Evolutionary conservation across 495 filamentous ascomycete genomes (phyloP).

Genomic region (Penicillium cinerascens): DNA sequence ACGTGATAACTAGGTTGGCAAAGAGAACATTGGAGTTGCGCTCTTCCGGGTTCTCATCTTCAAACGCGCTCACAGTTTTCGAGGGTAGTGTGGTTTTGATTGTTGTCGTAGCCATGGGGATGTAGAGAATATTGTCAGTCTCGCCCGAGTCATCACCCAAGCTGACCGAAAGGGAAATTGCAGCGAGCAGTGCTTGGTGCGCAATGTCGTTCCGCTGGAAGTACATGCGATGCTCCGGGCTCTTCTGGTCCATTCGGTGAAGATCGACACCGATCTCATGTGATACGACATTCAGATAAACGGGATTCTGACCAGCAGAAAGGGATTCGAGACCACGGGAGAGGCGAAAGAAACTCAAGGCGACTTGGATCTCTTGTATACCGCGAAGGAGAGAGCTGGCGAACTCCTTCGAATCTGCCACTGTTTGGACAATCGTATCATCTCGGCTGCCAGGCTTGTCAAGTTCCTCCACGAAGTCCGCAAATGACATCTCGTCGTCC

Average conservation of each 20-base stretch:
- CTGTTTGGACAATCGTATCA: constrained; percentile 73
- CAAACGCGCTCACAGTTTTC: constrained; percentile 80
- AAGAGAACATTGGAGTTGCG: constrained; percentile 95
- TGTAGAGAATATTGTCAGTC: constrained; percentile 82
- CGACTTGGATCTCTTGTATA: constrained; percentile 94
- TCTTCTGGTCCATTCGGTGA: constrained; percentile 88
- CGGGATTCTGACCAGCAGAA: constrained; percentile 59
- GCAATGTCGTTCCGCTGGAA: constrained; percentile 90
- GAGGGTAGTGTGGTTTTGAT: constrained; percentile 92
- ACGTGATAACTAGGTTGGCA: constrained; percentile 92
- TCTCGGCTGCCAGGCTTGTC: constrained; percentile 69
- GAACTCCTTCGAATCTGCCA: constrained; percentile 92
- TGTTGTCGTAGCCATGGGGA: constrained; percentile 97
- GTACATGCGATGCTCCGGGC: constrained; percentile 97
- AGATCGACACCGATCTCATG: constrained; percentile 94
- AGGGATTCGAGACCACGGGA: constrained; percentile 69
- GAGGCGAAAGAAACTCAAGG: constrained; percentile 85
- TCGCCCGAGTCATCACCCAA: constrained; percentile 83
- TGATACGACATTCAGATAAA: constrained; percentile 84
- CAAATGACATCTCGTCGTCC: constrained; percentile 60
- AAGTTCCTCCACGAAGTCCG: constrained; percentile 74
- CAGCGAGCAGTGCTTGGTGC: constrained; percentile 90
- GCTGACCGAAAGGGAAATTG: constrained; percentile 86
- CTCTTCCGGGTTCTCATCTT: constrained; percentile 72
- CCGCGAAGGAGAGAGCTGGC: constrained; percentile 84